Percentiles rank a stretch among this genome's conserved stretches.
phyloP scores from a whole-genome alignment of 164 flowering plant genomes.

The Malania oleifera region DNA sequence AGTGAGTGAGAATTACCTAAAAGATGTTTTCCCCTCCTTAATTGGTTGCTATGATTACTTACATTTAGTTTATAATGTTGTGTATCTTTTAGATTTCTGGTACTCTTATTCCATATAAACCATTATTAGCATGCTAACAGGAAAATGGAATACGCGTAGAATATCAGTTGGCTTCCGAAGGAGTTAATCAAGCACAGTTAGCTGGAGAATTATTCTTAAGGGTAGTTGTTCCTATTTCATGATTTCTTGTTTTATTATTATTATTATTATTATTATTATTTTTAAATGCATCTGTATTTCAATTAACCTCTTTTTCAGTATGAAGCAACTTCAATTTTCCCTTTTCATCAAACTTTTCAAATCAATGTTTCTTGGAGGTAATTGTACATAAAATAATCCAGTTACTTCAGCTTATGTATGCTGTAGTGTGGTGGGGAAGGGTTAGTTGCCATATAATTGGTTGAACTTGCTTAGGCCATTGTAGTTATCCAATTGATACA shows the following conservation, averaged over 20 bases:
- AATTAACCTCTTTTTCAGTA: neutral
- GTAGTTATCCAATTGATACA: no score
- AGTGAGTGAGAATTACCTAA: no score
- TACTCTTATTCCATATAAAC: neutral
- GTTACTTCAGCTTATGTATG: no score
- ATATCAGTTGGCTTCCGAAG: slow-evolving; percentile 69
- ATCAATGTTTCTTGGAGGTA: neutral
- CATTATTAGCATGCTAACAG: slow-evolving; percentile 27
- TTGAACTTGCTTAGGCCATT: no score
- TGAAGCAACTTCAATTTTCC: neutral
- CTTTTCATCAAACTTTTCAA: neutral
- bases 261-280: no score
- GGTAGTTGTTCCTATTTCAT: slow-evolving; percentile 25
- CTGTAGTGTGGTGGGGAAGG: no score
- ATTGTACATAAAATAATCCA: neutral
- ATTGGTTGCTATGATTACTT: no score
- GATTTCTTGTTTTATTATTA: neutral
- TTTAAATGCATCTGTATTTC: no score
- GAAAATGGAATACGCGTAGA: slow-evolving; percentile 67
- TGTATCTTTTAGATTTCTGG: neutral
- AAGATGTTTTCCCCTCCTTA: no score
- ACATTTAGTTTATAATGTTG: neutral
- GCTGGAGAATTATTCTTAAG: slow-evolving; percentile 68
- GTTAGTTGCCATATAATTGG: no score
- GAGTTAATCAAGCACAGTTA: slow-evolving; percentile 65